Conservation (phyloP, 2,329 filamentous ascomycete genomes). For the Venturia pyrina region DNA sequence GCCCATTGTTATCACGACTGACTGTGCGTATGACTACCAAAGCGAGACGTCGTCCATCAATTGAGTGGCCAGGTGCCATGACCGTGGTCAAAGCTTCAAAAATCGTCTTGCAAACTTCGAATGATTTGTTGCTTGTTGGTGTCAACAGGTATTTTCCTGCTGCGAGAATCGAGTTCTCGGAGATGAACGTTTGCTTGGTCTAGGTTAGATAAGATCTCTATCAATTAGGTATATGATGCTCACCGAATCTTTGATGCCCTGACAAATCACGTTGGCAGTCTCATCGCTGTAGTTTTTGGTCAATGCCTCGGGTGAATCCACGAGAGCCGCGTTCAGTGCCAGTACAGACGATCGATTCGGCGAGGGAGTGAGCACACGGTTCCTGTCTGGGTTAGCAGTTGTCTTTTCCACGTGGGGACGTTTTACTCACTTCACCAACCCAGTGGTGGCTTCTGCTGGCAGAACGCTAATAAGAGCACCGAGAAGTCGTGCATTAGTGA, state of each 20-base stretch:
- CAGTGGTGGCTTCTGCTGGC: slow-evolving; percentile 55
- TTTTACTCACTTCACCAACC: slow-evolving; percentile 41
- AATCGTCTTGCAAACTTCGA: slow-evolving; percentile 64
- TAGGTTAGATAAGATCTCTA: slow-evolving; percentile 15
- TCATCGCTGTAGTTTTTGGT: slow-evolving; percentile 62
- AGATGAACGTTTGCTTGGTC: slow-evolving; percentile 58
- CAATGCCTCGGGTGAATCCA: slow-evolving; percentile 66
- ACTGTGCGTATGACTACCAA: slow-evolving; percentile 84
- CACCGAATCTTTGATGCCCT: slow-evolving; percentile 69
- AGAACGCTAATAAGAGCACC: slow-evolving; percentile 85
- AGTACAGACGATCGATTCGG: slow-evolving; percentile 72
- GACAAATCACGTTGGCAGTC: slow-evolving; percentile 63
- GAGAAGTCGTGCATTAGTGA: slow-evolving; percentile 83
- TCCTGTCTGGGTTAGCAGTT: slow-evolving; percentile 20
- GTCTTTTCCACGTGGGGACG: not conserved
- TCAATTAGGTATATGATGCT: slow-evolving; percentile 28
- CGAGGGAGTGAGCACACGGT: slow-evolving; percentile 67
- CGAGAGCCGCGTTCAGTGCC: slow-evolving; percentile 77
- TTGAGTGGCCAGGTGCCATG: slow-evolving; percentile 66
- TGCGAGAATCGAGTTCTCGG: slow-evolving; percentile 80
- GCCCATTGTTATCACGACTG: slow-evolving; percentile 65
- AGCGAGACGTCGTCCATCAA: slow-evolving; percentile 75
- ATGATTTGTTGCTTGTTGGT: slow-evolving; percentile 53
- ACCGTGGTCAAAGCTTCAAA: slow-evolving; percentile 67
- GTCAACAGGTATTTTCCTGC: slow-evolving; percentile 82